Evolutionary conservation across 225 moss, liverwort and hornwort genomes (phyloP).

Genomic region (Physcomitrellopsis africana): DNA sequence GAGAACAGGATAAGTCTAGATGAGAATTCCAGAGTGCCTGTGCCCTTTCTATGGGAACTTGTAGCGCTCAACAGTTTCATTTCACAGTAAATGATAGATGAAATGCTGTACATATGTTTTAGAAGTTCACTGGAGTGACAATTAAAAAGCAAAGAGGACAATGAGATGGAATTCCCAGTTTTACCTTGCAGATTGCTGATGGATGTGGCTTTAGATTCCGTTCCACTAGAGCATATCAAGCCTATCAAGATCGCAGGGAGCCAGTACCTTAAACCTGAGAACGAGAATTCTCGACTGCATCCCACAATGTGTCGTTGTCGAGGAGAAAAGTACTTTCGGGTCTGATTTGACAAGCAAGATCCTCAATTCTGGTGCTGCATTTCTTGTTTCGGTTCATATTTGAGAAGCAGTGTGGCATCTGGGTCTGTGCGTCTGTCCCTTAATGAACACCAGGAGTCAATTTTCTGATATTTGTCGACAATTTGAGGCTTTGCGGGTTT

Average conservation of each 20-base stretch:
- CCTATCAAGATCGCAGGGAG: slow-evolving; percentile 14
- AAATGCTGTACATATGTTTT: slow-evolving; percentile 34
- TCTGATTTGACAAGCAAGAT: slow-evolving; percentile 14
- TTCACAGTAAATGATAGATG: slow-evolving; percentile 14
- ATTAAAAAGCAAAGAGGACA: slow-evolving; percentile 11
- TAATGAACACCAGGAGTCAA: slow-evolving; percentile 13
- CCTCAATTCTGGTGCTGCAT: slow-evolving; percentile 21
- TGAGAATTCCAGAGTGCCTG: background rate
- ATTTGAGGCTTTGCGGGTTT: slow-evolving; percentile 11
- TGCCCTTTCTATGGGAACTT: background rate
- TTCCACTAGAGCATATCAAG: slow-evolving; percentile 23
- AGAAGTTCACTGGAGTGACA: slow-evolving; percentile 25
- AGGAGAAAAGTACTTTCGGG: slow-evolving; percentile 22
- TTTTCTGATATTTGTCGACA: slow-evolving; percentile 33
- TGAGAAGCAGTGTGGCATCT: slow-evolving; percentile 11
- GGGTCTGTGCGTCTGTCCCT: slow-evolving; percentile 14
- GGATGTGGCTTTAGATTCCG: background rate
- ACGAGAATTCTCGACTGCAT: slow-evolving; percentile 20
- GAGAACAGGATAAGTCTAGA: slow-evolving; percentile 35
- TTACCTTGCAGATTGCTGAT: slow-evolving; percentile 15
- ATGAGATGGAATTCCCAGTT: slow-evolving; percentile 18
- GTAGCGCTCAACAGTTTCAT: slow-evolving; percentile 1
- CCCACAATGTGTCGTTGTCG: slow-evolving; percentile 39
- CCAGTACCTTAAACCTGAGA: slow-evolving; percentile 7
- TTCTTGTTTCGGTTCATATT: background rate